Evolutionary conservation across 2,329 filamentous ascomycete species (phyloP).

Genomic region (Penicillium polonicum): DNA sequence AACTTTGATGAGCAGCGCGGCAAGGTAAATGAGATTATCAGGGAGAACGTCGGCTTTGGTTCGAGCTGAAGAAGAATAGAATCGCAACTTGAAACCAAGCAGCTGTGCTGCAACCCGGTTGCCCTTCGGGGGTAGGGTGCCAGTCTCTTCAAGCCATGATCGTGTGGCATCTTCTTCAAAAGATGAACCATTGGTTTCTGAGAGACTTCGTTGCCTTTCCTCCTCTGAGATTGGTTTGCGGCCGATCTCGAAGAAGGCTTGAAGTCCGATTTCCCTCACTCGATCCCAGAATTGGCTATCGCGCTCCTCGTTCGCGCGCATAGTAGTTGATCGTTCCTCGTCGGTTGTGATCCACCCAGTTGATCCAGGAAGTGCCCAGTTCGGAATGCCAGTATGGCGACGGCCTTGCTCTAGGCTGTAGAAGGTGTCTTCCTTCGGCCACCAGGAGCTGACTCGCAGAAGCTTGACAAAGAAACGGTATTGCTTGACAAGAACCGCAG

Average conservation of each 20-base stretch:
- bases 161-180: slow-evolving; percentile 58
- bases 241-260: slow-evolving; percentile 87
- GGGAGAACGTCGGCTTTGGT: slow-evolving; percentile 75
- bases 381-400: slow-evolving; percentile 66
- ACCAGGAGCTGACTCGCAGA: slow-evolving; percentile 90
- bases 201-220: slow-evolving; percentile 52
- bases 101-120: slow-evolving; percentile 92
- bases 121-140: slow-evolving; percentile 76
- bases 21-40: slow-evolving; percentile 87
- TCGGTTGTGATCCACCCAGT: slow-evolving; percentile 63
- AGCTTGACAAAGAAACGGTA: slow-evolving; percentile 94
- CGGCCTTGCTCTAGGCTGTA: slow-evolving; percentile 31
- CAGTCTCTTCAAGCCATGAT: slow-evolving; percentile 77
- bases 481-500: slow-evolving; percentile 87
- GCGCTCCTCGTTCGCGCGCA: slow-evolving; percentile 59
- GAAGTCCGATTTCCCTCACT: slow-evolving; percentile 71
- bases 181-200: slow-evolving; percentile 37
- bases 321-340: slow-evolving; percentile 63
- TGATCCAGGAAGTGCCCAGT: slow-evolving; percentile 77
- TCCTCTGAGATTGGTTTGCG: slow-evolving; percentile 64
- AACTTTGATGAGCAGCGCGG: slow-evolving; percentile 90
- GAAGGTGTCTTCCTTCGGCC: slow-evolving; percentile 68
- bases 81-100: slow-evolving; percentile 93
- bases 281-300: slow-evolving; percentile 79
- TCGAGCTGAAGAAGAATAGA: slow-evolving; percentile 80